Percentiles rank a stretch among this genome's conserved stretches.
Conservation (phyloP, 2,329 filamentous ascomycete genomes). For the Diaporthe helianthi region DNA sequence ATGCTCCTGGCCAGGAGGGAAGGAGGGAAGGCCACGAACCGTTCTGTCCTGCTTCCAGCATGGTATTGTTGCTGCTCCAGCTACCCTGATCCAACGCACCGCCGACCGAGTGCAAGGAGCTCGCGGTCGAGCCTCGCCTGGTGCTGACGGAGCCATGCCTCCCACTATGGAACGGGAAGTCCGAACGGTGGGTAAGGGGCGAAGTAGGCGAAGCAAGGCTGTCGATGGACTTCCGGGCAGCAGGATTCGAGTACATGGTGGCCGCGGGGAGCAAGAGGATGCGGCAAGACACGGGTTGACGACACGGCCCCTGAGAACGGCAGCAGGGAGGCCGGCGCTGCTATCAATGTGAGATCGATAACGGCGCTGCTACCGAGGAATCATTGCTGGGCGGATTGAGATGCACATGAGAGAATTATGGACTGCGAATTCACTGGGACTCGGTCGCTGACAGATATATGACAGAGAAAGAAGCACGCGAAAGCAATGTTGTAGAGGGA, state of each 20-base stretch:
- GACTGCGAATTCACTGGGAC: neutral
- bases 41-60: slow-evolving; percentile 82
- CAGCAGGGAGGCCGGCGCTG: slow-evolving; percentile 28
- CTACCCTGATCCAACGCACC: slow-evolving; percentile 74
- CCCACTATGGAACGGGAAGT: slow-evolving; percentile 64
- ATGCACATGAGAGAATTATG: slow-evolving; percentile 17
- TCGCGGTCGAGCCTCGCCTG: slow-evolving; percentile 82
- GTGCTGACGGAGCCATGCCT: slow-evolving; percentile 35
- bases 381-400: slow-evolving; percentile 51
- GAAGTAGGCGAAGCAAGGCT: slow-evolving; percentile 62
- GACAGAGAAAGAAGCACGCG: slow-evolving; percentile 8
- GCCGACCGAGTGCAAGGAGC: slow-evolving; percentile 87
- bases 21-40: slow-evolving; percentile 54
- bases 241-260: slow-evolving; percentile 66
- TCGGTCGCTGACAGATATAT: neutral
- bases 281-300: slow-evolving; percentile 18
- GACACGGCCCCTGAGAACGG: slow-evolving; percentile 19
- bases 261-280: neutral
- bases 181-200: slow-evolving; percentile 56
- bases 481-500: slow-evolving; percentile 9
- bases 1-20: neutral
- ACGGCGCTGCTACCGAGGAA: slow-evolving; percentile 52
- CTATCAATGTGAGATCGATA: slow-evolving; percentile 27
- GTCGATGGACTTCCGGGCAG: slow-evolving; percentile 70
- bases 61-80: slow-evolving; percentile 61